Evolutionary conservation across 1,139 yeast genomes (phyloP).

Genomic region (Scheffersomyces titani): DNA sequence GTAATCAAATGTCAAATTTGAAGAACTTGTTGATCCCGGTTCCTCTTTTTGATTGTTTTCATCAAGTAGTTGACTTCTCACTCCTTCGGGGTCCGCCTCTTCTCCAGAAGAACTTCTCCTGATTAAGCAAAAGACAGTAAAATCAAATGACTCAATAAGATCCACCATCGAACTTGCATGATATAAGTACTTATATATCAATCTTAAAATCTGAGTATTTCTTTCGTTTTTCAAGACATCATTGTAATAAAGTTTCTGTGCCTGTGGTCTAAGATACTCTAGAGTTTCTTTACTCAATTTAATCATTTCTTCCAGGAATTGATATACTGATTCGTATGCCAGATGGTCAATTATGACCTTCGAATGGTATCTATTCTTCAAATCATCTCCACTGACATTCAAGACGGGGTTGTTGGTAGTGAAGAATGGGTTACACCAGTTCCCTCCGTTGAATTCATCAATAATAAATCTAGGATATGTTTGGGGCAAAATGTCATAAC

Average conservation of each 20-base stretch:
- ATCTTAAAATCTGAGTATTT: constrained; percentile 53
- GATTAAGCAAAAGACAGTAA: constrained; percentile 54
- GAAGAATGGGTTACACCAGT: constrained; percentile 71
- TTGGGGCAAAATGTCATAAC: constrained; percentile 55
- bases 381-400: constrained; percentile 48
- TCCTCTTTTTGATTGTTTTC: constrained; percentile 5
- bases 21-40: constrained; percentile 2
- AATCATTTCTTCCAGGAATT: constrained; percentile 38
- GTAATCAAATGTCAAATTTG: constrained; percentile 49
- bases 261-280: constrained; percentile 37
- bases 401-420: constrained; percentile 39
- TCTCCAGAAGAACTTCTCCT: constrained; percentile 25
- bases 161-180: constrained; percentile 53
- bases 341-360: constrained; percentile 54
- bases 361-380: constrained; percentile 43
- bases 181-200: constrained; percentile 54
- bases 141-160: constrained; percentile 60
- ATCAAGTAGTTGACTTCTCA: constrained; percentile 8
- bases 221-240: constrained; percentile 43
- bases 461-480: constrained; percentile 66
- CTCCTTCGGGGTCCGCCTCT: constrained; percentile 19
- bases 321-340: constrained; percentile 40
- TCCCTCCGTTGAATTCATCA: constrained; percentile 70
- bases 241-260: constrained; percentile 35
- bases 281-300: constrained; percentile 42